A percentile compares a stretch with the other conserved stretches of the same genome.
Evolutionary conservation across 2,329 filamentous ascomycete genomes (phyloP).

Genomic region (Trichoderma atrobrunneum): DNA sequence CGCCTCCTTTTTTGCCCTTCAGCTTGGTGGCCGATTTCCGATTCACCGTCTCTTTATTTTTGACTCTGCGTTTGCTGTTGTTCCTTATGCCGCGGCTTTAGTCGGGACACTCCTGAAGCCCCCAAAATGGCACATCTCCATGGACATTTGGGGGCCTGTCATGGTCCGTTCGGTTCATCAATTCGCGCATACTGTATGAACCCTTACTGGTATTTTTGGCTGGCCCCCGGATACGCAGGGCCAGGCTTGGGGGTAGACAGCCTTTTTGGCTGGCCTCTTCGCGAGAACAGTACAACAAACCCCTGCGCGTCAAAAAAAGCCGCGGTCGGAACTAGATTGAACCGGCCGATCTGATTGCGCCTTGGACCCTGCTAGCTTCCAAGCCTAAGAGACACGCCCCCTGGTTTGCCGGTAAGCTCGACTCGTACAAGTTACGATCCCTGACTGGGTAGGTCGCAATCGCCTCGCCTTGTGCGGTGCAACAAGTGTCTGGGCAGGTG

Average conservation of each 20-base stretch:
- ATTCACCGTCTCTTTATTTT: neutral
- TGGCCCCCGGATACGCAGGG: constrained; percentile 1
- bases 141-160: neutral
- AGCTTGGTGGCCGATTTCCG: neutral
- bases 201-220: neutral
- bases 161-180: neutral
- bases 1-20: neutral
- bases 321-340: constrained; percentile 18
- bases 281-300: neutral
- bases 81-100: constrained; percentile 4
- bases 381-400: constrained; percentile 11
- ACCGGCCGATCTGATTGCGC: constrained; percentile 16
- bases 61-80: neutral
- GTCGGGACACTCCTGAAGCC: neutral
- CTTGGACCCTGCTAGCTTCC: neutral
- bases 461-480: neutral
- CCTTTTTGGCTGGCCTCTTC: neutral
- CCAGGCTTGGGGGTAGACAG: too few species aligned
- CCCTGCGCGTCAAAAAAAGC: constrained; percentile 17
- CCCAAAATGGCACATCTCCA: neutral
- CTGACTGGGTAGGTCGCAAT: constrained; percentile 16
- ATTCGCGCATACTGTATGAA: constrained; percentile 12
- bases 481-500: constrained; percentile 10
- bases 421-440: neutral
- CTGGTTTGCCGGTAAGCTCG: neutral